Percentiles rank a stretch among this genome's conserved stretches.
Evolutionary conservation across 2,329 filamentous ascomycete species (phyloP).

Genomic region (Sphaerostilbella broomeana): DNA sequence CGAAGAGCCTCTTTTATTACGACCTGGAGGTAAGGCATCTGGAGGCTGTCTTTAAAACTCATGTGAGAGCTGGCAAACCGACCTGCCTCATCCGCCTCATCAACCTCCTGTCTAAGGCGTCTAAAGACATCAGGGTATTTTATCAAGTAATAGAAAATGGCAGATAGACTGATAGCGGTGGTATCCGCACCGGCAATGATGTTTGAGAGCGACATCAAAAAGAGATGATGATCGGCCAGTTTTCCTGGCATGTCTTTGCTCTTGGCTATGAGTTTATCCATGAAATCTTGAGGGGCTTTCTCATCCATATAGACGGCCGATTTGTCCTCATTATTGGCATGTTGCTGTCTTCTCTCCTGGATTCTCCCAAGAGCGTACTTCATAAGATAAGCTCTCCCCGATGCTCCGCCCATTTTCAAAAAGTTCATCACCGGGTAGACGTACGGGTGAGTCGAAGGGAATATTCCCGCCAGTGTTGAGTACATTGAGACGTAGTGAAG

Average conservation of each 20-base stretch:
- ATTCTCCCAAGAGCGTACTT: slow-evolving; percentile 26
- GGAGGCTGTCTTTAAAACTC: slow-evolving; percentile 35
- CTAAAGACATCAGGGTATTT: slow-evolving; percentile 22
- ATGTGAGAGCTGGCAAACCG: slow-evolving; percentile 10
- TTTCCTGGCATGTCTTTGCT: slow-evolving; percentile 12
- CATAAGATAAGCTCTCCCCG: slow-evolving; percentile 22
- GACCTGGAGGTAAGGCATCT: slow-evolving; percentile 47
- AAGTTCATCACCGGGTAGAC: slow-evolving; percentile 17
- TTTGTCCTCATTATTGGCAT: slow-evolving; percentile 9
- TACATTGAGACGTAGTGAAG: slow-evolving; percentile 21
- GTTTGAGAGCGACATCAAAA: slow-evolving; percentile 23
- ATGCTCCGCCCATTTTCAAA: slow-evolving; percentile 16
- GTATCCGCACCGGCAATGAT: slow-evolving; percentile 37
- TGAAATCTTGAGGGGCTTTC: slow-evolving; percentile 10
- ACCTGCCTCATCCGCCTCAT: not conserved
- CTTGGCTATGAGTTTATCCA: slow-evolving; percentile 14
- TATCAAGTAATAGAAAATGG: slow-evolving; percentile 38
- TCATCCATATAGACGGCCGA: not conserved
- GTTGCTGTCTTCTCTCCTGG: slow-evolving; percentile 16
- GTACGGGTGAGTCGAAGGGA: slow-evolving; percentile 14
- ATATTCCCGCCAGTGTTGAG: slow-evolving; percentile 20
- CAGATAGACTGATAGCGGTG: slow-evolving; percentile 40
- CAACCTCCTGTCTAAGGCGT: slow-evolving; percentile 21
- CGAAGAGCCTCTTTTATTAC: slow-evolving; percentile 47
- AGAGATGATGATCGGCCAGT: slow-evolving; percentile 12